Evolutionary conservation across 2,329 filamentous ascomycete species (phyloP).

Genomic region (Fusarium mangiferae): DNA sequence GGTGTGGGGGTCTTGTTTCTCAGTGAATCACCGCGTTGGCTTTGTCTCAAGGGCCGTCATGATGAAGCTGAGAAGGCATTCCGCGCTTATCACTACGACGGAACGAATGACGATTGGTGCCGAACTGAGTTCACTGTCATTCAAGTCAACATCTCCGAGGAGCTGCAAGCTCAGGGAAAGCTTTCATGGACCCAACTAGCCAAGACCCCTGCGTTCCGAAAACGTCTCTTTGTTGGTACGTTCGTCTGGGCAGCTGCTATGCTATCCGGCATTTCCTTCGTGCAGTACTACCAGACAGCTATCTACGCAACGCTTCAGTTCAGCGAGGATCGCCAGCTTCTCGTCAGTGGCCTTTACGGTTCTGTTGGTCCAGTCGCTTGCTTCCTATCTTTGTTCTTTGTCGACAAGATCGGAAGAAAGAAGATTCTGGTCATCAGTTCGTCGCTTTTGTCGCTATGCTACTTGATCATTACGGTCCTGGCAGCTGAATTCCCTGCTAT

Average conservation of each 20-base stretch:
- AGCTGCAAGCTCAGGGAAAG: conserved; percentile 39
- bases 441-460: conserved; percentile 49
- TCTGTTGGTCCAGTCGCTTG: conserved; percentile 52
- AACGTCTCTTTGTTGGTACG: conserved; percentile 51
- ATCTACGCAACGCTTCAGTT: conserved; percentile 55
- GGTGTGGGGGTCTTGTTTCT: conserved; percentile 51
- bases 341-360: conserved; percentile 54
- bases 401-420: conserved; percentile 50
- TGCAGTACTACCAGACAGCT: conserved; percentile 55
- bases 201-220: conserved; percentile 49
- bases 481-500: conserved; percentile 51
- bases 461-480: conserved; percentile 53
- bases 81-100: conserved; percentile 49
- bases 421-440: conserved; percentile 52
- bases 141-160: conserved; percentile 51
- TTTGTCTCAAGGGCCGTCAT: conserved; percentile 50
- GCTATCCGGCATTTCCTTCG: conserved; percentile 55
- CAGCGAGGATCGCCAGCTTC: conserved; percentile 49
- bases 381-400: conserved; percentile 52
- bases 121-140: conserved; percentile 48
- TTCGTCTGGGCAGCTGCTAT: conserved; percentile 56
- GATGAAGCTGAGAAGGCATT: conserved; percentile 51
- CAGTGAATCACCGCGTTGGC: conserved; percentile 51
- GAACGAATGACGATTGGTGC: conserved; percentile 52
- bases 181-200: conserved; percentile 50